These are phyloP conservation scores for Solanum neorickii DNA, from an alignment of 257 asterid genomes.

Conservation along the genomic window DNA sequence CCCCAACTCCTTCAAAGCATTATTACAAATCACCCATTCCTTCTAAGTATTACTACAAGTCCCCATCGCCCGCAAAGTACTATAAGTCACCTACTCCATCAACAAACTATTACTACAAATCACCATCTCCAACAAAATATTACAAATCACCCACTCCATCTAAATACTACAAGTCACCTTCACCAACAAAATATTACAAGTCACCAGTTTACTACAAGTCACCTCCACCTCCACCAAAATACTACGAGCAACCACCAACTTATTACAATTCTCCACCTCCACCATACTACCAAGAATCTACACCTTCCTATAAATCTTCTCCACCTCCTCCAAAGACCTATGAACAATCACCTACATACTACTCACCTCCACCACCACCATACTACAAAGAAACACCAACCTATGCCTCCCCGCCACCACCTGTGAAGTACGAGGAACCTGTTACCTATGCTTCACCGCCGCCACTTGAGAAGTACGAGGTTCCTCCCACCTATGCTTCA, in stretches of 20 bases:
- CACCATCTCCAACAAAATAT: not conserved
- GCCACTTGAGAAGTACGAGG: not conserved
- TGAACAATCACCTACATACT: not conserved
- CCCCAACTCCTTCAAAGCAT: not conserved
- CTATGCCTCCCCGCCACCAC: not conserved
- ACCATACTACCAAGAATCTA: not conserved
- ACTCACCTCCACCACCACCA: not conserved
- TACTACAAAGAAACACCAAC: no score
- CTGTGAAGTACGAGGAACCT: not conserved
- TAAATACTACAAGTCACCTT: not conserved
- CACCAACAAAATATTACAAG: not conserved
- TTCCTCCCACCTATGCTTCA: no score
- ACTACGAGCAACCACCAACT: not conserved
- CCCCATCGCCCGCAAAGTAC: not conserved
- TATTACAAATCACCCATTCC: not conserved
- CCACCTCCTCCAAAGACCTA: not conserved
- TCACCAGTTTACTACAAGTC: not conserved
- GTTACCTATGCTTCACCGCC: not conserved
- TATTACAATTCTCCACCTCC: not conserved
- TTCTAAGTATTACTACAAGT: not conserved
- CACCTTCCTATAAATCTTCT: not conserved
- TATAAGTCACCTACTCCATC: not conserved
- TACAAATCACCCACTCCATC: not conserved
- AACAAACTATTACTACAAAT: not conserved
- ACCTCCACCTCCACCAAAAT: not conserved